Conservation (phyloP, 78 protist species). For the Neovahlkampfia damariscottae region DNA sequence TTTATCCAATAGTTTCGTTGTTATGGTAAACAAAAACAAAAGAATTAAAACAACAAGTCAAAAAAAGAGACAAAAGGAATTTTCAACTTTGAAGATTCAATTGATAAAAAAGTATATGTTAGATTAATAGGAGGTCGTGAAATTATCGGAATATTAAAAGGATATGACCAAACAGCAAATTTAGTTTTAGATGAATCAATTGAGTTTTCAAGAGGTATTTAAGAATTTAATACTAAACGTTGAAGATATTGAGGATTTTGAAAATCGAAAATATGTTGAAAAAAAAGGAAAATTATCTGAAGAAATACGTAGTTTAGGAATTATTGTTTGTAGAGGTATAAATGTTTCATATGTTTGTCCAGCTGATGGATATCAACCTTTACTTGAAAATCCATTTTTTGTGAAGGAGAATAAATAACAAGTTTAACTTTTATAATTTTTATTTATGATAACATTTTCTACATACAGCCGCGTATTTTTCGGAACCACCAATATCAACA, state of each 20-base stretch:
- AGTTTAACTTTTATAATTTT: too few species aligned
- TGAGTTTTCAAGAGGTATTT: not conserved
- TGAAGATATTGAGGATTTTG: not conserved
- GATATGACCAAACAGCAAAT: not conserved
- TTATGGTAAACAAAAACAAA: too few species aligned
- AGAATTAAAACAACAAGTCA: not conserved
- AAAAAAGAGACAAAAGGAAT: not conserved
- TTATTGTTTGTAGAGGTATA: constrained; percentile 7
- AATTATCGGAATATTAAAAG: constrained; percentile 2
- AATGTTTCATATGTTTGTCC: not conserved
- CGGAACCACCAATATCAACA: constrained; percentile 78
- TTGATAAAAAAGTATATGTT: constrained; percentile 6
- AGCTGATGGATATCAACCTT: constrained; percentile 10
- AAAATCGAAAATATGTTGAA: not conserved
- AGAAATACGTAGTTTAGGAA: not conserved
- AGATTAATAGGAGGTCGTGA: not conserved
- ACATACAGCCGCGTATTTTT: constrained; percentile 73
- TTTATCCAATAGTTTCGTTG: too few species aligned
- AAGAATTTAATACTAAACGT: not conserved
- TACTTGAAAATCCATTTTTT: too few species aligned
- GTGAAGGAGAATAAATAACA: too few species aligned
- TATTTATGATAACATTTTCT: constrained; percentile 64
- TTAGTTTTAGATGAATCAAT: constrained; percentile 8
- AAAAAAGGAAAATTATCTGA: not conserved
- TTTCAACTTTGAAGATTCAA: not conserved